A percentile compares a stretch with the other conserved stretches of the same genome.
These are phyloP conservation scores for Boletus albobrunnescens DNA, from an alignment of 1,284 basidiomycete genomes.

Conservation along the genomic window DNA sequence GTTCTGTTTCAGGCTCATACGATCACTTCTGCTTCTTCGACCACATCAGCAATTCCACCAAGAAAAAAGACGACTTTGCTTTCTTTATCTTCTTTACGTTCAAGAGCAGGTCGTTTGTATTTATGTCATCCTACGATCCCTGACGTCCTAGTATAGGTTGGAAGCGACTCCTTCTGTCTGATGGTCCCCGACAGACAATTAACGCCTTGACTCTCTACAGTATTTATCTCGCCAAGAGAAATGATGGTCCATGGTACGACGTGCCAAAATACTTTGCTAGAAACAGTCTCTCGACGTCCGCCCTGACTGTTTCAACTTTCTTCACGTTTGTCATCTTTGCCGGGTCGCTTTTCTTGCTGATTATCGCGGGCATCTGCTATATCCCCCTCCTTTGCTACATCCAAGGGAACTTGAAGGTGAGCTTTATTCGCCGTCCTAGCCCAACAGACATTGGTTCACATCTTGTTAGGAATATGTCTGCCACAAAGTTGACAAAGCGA, in stretches of 20 bases:
- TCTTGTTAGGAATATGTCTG: slow-evolving; percentile 86
- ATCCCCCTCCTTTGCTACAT: slow-evolving; percentile 93
- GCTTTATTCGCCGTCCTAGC: slow-evolving; percentile 6
- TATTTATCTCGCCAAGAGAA: slow-evolving; percentile 77
- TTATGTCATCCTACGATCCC: slow-evolving; percentile 9
- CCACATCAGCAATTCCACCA: slow-evolving; percentile 93
- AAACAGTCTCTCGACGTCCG: slow-evolving; percentile 73
- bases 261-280: slow-evolving; percentile 64
- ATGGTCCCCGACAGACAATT: slow-evolving; percentile 97
- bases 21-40: slow-evolving; percentile 98
- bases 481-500: slow-evolving; percentile 96
- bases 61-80: slow-evolving; percentile 94
- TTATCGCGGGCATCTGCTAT: slow-evolving; percentile 84
- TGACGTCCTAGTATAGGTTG: slow-evolving; percentile 57
- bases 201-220: slow-evolving; percentile 92
- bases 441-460: slow-evolving; percentile 8
- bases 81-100: slow-evolving; percentile 99
- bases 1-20: slow-evolving; percentile 66
- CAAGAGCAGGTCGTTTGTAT: slow-evolving; percentile 66
- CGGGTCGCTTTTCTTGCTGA: slow-evolving; percentile 77
- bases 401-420: slow-evolving; percentile 88
- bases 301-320: slow-evolving; percentile 83
- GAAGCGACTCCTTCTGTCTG: slow-evolving; percentile 91
- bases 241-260: slow-evolving; percentile 65
- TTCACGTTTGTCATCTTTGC: slow-evolving; percentile 89